phyloP scores from a whole-genome alignment of 495 filamentous ascomycete species.

The Mytilinidion resinicola region DNA sequence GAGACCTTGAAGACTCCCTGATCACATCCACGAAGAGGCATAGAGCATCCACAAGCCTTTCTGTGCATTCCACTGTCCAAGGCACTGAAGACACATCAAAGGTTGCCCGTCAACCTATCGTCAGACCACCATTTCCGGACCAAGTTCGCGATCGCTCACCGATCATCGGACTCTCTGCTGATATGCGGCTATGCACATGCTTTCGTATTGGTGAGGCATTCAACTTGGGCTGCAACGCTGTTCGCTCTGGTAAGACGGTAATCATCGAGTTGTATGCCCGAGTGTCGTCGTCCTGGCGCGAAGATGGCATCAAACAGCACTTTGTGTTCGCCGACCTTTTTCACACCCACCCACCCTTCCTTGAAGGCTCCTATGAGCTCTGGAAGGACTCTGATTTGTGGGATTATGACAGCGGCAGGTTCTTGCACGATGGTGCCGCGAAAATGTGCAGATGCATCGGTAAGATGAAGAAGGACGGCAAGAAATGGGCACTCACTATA shows the following conservation, averaged over 20 bases:
- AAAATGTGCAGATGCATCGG: conserved; percentile 51
- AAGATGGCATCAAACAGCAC: conserved; percentile 44
- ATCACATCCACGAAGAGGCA: not conserved
- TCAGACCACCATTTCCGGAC: conserved; percentile 45
- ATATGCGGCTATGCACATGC: conserved; percentile 48
- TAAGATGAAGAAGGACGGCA: conserved; percentile 42
- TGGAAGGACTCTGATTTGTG: conserved; percentile 44
- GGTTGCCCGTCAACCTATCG: conserved; percentile 29
- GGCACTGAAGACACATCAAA: too few species aligned
- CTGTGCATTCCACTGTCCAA: too few species aligned
- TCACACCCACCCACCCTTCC: conserved; percentile 48
- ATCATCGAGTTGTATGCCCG: conserved; percentile 55
- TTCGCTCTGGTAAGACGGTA: conserved; percentile 39
- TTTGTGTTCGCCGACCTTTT: conserved; percentile 57
- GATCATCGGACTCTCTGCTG: conserved; percentile 46
- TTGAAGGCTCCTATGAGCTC: conserved; percentile 44
- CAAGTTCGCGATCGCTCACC: conserved; percentile 46
- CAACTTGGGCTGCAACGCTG: conserved; percentile 38
- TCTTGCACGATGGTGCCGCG: conserved; percentile 18
- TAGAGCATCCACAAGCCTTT: too few species aligned
- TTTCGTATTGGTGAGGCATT: conserved; percentile 57
- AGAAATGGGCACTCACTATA: conserved; percentile 44
- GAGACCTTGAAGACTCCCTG: too few species aligned
- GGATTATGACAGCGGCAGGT: conserved; percentile 42
- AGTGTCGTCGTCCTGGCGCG: conserved; percentile 48